A percentile compares a stretch with the other conserved stretches of the same genome.
Evolutionary conservation across 31 red algal genomes (phyloP).

Genomic region (Odonthalia washingtoniensis): DNA sequence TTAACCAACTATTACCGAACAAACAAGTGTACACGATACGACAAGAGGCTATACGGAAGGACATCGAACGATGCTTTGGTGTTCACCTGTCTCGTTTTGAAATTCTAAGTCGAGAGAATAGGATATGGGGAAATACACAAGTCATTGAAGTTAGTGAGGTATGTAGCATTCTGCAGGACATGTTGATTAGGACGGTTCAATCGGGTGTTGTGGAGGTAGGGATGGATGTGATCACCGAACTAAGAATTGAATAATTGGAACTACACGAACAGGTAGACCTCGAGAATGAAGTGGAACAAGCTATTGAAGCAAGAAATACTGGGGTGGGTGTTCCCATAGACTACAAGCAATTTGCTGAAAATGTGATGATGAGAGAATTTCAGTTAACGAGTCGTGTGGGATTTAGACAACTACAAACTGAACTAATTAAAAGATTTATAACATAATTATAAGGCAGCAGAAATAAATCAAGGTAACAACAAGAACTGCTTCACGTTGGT

Average conservation of each 20-base stretch:
- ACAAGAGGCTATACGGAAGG: background rate
- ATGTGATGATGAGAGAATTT: too few relatives aligned
- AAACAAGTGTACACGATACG: background rate
- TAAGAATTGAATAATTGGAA: too few relatives aligned
- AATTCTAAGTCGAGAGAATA: background rate
- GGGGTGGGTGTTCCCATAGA: too few relatives aligned
- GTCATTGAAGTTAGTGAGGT: background rate
- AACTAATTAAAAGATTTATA: too few relatives aligned
- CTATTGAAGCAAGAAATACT: too few relatives aligned
- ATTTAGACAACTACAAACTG: too few relatives aligned
- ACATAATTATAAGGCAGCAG: too few relatives aligned
- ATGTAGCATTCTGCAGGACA: background rate
- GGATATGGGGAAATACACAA: background rate
- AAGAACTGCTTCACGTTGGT: slow-evolving; percentile 81
- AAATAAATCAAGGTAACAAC: too few relatives aligned
- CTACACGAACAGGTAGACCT: too few relatives aligned
- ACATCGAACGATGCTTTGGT: too few relatives aligned
- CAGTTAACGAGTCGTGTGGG: too few relatives aligned
- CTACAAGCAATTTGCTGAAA: too few relatives aligned
- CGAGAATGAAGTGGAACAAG: background rate
- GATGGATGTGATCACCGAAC: background rate
- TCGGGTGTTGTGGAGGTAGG: background rate
- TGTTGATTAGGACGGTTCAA: background rate
- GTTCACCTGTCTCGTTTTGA: background rate
- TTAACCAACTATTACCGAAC: background rate